These are phyloP conservation scores for Hyphopichia burtonii DNA, from an alignment of 1,139 yeast genomes.

Conservation along the genomic window DNA sequence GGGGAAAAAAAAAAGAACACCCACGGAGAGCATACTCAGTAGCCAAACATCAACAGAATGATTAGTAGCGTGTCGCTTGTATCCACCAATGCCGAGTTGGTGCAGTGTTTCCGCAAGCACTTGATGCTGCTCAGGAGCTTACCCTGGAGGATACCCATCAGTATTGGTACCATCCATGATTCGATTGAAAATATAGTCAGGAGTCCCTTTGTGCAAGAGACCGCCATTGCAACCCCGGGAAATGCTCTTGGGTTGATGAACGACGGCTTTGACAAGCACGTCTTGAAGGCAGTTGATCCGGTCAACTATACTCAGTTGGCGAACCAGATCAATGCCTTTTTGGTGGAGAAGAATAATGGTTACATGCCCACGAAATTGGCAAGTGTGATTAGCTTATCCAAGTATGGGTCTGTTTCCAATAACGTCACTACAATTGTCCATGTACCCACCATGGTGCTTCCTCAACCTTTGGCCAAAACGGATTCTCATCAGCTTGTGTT, in stretches of 20 bases:
- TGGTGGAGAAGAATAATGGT: constrained; percentile 15
- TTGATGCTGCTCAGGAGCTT: neutral
- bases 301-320: constrained; percentile 15
- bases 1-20: no score
- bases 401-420: neutral
- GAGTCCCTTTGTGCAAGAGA: neutral
- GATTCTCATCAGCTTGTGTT: constrained; percentile 8
- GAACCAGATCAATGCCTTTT: constrained; percentile 13
- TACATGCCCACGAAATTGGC: constrained; percentile 12
- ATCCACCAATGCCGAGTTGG: neutral
- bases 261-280: constrained; percentile 25
- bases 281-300: constrained; percentile 16
- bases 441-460: constrained; percentile 13
- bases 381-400: constrained; percentile 1
- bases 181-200: neutral
- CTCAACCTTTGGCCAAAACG: constrained; percentile 9
- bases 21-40: no score
- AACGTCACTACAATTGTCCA: neutral
- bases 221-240: constrained; percentile 19
- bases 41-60: no score
- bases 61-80: neutral
- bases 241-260: constrained; percentile 28
- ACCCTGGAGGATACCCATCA: neutral
- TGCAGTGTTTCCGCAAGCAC: neutral
- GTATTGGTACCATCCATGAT: neutral